Evolutionary conservation across 1,284 basidiomycete species (phyloP).

Genomic region (Pseudozyma thailandica): DNA sequence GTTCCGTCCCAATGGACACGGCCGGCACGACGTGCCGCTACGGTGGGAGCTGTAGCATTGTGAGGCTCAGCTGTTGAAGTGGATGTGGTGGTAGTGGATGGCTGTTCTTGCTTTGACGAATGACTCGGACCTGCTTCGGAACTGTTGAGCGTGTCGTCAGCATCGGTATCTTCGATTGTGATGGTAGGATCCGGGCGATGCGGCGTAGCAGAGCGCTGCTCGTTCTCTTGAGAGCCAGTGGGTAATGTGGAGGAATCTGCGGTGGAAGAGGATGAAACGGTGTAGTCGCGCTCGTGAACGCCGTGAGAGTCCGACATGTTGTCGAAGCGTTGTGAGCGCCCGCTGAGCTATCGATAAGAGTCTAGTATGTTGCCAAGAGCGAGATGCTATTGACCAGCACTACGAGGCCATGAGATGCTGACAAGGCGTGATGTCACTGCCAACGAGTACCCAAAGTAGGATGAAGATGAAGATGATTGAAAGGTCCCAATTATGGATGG

Average conservation of each 20-base stretch:
- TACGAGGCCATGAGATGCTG: neutral
- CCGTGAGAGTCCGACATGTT: slow-evolving; percentile 26
- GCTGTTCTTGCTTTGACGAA: neutral
- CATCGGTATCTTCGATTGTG: slow-evolving; percentile 14
- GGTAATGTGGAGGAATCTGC: slow-evolving; percentile 35
- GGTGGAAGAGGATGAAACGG: slow-evolving; percentile 28
- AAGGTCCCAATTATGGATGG: too few relatives aligned
- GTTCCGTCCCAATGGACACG: slow-evolving; percentile 50
- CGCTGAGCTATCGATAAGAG: neutral
- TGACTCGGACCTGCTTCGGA: slow-evolving; percentile 1
- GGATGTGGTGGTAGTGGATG: slow-evolving; percentile 7
- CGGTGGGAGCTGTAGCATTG: slow-evolving; percentile 1
- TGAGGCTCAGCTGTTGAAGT: slow-evolving; percentile 3
- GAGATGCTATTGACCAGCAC: neutral
- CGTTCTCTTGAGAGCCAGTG: slow-evolving; percentile 16
- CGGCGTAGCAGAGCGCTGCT: neutral
- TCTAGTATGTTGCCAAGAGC: neutral
- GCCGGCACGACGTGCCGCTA: slow-evolving; percentile 27
- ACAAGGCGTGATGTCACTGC: slow-evolving; percentile 30
- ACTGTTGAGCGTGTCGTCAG: slow-evolving; percentile 14
- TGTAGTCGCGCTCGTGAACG: slow-evolving; percentile 14
- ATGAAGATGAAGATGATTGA: neutral
- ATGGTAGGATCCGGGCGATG: slow-evolving; percentile 18
- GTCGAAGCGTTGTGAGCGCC: neutral
- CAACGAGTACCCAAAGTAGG: neutral